Conservation (phyloP, 176 grass and related monocot species). For the Musa troglodytarum region DNA sequence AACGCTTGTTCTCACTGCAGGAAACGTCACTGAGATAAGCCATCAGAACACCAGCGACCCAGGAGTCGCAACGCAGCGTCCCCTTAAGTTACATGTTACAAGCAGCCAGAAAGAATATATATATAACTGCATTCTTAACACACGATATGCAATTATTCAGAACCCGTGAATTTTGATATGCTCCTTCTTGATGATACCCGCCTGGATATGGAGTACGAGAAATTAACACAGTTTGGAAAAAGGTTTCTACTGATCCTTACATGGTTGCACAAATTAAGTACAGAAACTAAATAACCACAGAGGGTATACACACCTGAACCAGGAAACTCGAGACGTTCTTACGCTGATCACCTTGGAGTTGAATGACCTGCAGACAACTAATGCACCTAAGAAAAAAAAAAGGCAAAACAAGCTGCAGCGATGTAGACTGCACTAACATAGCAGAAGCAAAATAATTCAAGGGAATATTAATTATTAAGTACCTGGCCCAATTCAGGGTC, state of each 20-base stretch:
- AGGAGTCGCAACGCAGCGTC: no score
- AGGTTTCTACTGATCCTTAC: not conserved
- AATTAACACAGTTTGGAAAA: not conserved
- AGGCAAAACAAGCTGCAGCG: not conserved
- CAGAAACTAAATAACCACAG: conserved; percentile 5
- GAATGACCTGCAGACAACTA: conserved; percentile 59
- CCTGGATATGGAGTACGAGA: conserved; percentile 16
- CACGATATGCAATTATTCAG: conserved; percentile 34
- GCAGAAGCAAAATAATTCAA: not conserved
- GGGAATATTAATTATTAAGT: not conserved
- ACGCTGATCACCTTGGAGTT: conserved; percentile 98
- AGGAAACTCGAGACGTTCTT: conserved; percentile 99
- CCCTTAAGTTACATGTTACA: not conserved
- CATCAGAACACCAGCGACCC: no score
- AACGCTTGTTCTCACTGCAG: no score
- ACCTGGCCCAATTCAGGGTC: conserved; percentile 98
- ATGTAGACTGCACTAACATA: not conserved
- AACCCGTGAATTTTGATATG: conserved; percentile 99
- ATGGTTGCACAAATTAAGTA: not conserved
- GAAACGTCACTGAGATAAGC: no score
- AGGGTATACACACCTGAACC: conserved; percentile 52
- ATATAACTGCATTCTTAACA: conserved; percentile 14
- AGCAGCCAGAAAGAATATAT: conserved; percentile 31
- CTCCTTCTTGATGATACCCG: conserved; percentile 97
- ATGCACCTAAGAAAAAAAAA: not conserved